A percentile compares a stretch with the other conserved stretches of the same genome.
Conservation (phyloP, 495 filamentous ascomycete species). For the Paragyromitra xinjiangensis region DNA sequence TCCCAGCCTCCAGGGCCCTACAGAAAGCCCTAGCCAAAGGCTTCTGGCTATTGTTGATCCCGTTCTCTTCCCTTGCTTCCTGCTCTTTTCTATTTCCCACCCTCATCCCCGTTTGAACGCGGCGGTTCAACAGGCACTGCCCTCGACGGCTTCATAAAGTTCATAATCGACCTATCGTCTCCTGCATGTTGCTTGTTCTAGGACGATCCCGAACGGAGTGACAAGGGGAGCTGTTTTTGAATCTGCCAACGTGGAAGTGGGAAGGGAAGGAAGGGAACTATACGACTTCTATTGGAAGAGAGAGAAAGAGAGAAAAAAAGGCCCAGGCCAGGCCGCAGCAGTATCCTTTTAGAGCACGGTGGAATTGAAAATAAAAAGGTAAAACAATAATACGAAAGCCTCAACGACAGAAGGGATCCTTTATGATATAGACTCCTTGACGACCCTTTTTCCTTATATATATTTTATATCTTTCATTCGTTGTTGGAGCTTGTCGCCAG, state of each 20-base stretch:
- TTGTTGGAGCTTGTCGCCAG: conserved; percentile 32
- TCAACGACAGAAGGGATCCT: conserved; percentile 36
- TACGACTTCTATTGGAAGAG: conserved; percentile 33
- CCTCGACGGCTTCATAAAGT: conserved; percentile 46
- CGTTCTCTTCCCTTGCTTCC: conserved; percentile 48
- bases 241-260: conserved; percentile 48
- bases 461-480: conserved; percentile 34
- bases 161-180: conserved; percentile 48
- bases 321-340: conserved; percentile 40
- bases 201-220: conserved; percentile 51
- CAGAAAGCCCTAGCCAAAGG: conserved; percentile 48
- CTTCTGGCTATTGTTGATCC: conserved; percentile 30
- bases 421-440: conserved; percentile 52
- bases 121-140: conserved; percentile 48
- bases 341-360: conserved; percentile 20
- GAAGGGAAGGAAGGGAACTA: conserved; percentile 38
- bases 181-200: conserved; percentile 51
- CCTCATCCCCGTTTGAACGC: conserved; percentile 49
- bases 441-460: conserved; percentile 41
- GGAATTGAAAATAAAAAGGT: conserved; percentile 37
- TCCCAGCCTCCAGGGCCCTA: conserved; percentile 45
- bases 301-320: not conserved
- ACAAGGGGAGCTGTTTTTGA: conserved; percentile 51
- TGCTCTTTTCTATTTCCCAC: conserved; percentile 44
- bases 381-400: conserved; percentile 38